Conservation (phyloP, 2,329 filamentous ascomycete species). For the Sordariomycetes sp. region DNA sequence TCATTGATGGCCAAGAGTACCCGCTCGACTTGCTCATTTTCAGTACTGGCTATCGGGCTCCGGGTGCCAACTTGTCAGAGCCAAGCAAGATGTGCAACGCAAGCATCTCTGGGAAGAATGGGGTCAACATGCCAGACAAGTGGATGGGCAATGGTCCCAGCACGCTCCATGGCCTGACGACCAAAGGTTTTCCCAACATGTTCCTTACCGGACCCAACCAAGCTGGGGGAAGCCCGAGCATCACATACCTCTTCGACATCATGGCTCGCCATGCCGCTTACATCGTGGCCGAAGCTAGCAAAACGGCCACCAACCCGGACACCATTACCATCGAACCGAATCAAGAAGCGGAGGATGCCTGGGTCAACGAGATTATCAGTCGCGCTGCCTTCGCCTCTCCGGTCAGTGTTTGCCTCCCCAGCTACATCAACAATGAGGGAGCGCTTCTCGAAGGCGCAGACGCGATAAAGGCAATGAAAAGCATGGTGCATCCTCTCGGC, state of each 20-base stretch:
- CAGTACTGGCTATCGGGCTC: slow-evolving; percentile 26
- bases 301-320: slow-evolving; percentile 8
- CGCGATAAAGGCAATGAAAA: slow-evolving; percentile 16
- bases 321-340: slow-evolving; percentile 31
- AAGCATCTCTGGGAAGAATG: slow-evolving; percentile 31
- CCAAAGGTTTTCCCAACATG: slow-evolving; percentile 43
- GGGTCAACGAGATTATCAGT: slow-evolving; percentile 28
- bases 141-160: slow-evolving; percentile 29
- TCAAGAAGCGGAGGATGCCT: slow-evolving; percentile 34
- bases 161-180: slow-evolving; percentile 43
- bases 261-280: slow-evolving; percentile 31
- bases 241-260: slow-evolving; percentile 23
- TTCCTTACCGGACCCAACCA: slow-evolving; percentile 37
- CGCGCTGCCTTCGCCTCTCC: slow-evolving; percentile 28
- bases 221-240: slow-evolving; percentile 26
- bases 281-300: slow-evolving; percentile 15
- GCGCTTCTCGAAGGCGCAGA: slow-evolving; percentile 17
- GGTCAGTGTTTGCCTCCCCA: slow-evolving; percentile 40
- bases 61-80: slow-evolving; percentile 13
- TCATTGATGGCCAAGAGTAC: slow-evolving; percentile 1
- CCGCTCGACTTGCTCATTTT: slow-evolving; percentile 9
- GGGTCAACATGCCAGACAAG: slow-evolving; percentile 32
- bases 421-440: slow-evolving; percentile 41
- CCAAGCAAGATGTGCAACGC: slow-evolving; percentile 9
- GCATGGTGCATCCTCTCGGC: background rate